phyloP scores from a whole-genome alignment of 306 rosid genomes.

The Fagus crenata region DNA sequence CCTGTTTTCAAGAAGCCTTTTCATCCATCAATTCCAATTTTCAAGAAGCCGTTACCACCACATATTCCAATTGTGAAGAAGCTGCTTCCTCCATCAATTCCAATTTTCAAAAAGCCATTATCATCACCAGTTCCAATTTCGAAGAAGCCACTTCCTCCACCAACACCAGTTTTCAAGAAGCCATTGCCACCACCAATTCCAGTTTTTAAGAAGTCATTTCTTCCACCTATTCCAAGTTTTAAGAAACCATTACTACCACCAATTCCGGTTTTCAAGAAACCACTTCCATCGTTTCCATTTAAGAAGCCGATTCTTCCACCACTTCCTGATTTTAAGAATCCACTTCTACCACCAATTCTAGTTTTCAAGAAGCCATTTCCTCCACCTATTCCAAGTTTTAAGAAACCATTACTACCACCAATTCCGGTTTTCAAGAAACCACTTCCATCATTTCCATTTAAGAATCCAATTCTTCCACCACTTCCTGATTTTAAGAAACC shows the following conservation, averaged over 20 bases:
- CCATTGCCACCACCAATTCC: slow-evolving; percentile 19
- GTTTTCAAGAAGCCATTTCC: not conserved
- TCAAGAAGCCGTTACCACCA: not conserved
- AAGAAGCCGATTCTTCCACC: not conserved
- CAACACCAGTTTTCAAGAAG: slow-evolving; percentile 28
- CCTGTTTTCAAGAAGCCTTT: slow-evolving; percentile 18
- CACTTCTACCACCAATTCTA: not conserved
- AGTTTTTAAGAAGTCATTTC: slow-evolving; percentile 8
- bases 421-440: not conserved
- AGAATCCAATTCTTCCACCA: too few species aligned
- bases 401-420: slow-evolving; percentile 23
- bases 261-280: slow-evolving; percentile 8
- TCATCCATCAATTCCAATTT: slow-evolving; percentile 17
- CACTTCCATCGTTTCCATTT: not conserved
- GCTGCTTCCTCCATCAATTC: not conserved
- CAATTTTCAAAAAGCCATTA: not conserved
- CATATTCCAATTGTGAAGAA: slow-evolving; percentile 12
- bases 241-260: slow-evolving; percentile 11
- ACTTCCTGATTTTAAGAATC: not conserved
- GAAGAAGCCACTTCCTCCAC: slow-evolving; percentile 15
- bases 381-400: slow-evolving; percentile 10
- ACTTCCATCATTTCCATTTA: too few species aligned
- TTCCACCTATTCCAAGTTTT: not conserved
- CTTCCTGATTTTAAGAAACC: too few species aligned
- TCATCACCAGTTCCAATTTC: slow-evolving; percentile 1